A percentile compares a stretch with the other conserved stretches of the same genome.
These are phyloP conservation scores for Reutealis trisperma DNA, from an alignment of 345 rosid genomes.

Conservation along the genomic window DNA sequence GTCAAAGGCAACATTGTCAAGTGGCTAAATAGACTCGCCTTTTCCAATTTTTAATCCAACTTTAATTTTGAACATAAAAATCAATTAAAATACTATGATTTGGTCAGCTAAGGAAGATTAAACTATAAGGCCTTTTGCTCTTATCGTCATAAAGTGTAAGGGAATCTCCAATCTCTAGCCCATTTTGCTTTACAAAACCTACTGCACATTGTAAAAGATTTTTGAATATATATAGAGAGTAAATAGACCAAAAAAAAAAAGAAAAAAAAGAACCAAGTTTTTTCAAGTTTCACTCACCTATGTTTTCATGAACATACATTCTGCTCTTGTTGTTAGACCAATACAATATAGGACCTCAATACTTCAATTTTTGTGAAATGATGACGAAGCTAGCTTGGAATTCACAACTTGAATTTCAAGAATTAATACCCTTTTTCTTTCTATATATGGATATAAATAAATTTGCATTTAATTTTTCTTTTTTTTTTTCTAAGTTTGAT, in stretches of 20 bases:
- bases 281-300: slow-evolving; percentile 45
- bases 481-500: too few species aligned
- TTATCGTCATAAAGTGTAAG: slow-evolving; percentile 73
- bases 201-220: slow-evolving; percentile 38
- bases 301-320: slow-evolving; percentile 84
- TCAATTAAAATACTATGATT: slow-evolving; percentile 1
- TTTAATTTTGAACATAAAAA: slow-evolving; percentile 17
- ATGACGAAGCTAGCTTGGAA: slow-evolving; percentile 8
- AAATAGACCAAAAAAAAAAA: neutral
- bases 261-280: neutral
- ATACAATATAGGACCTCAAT: slow-evolving; percentile 20
- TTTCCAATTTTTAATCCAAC: slow-evolving; percentile 20
- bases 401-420: neutral
- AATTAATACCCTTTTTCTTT: neutral
- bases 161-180: slow-evolving; percentile 54
- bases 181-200: slow-evolving; percentile 57
- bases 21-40: slow-evolving; percentile 44
- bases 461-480: too few species aligned
- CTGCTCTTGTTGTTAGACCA: slow-evolving; percentile 86
- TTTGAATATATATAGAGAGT: neutral
- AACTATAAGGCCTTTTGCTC: slow-evolving; percentile 65
- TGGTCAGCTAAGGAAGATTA: slow-evolving; percentile 11
- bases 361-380: neutral
- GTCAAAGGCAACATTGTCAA: slow-evolving; percentile 28
- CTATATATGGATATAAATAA: slow-evolving; percentile 6